Evolutionary conservation across 1,139 yeast genomes (phyloP).

Genomic region (Protomyces inouyei): DNA sequence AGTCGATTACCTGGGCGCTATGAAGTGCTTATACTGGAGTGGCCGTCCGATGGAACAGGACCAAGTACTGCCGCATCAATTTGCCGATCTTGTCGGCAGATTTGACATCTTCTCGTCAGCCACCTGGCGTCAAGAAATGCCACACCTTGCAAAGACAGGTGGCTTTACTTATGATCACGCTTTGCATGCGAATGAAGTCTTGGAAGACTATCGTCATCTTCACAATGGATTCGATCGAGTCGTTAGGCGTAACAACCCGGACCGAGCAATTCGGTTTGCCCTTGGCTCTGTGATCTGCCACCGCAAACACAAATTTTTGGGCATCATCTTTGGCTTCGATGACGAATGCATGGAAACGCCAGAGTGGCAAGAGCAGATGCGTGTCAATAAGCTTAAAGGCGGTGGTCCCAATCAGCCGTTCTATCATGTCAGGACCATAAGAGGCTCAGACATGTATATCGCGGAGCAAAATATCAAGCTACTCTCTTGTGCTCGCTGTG

Average conservation of each 20-base stretch:
- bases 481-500: neutral
- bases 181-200: too few relatives aligned
- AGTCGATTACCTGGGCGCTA: too few relatives aligned
- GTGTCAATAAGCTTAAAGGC: slow-evolving; percentile 1
- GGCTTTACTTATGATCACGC: too few relatives aligned
- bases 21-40: too few relatives aligned
- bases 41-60: too few relatives aligned
- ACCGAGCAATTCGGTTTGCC: neutral
- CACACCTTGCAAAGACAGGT: too few relatives aligned
- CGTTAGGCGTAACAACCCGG: neutral
- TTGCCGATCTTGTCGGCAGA: too few relatives aligned
- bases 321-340: slow-evolving; percentile 1
- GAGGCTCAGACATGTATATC: neutral
- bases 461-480: slow-evolving; percentile 12
- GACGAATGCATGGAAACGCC: slow-evolving; percentile 3
- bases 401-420: slow-evolving; percentile 7
- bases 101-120: too few relatives aligned
- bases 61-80: too few relatives aligned
- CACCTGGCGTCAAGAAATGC: too few relatives aligned
- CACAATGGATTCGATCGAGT: too few relatives aligned
- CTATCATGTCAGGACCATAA: slow-evolving; percentile 3
- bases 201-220: too few relatives aligned
- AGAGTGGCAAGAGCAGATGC: slow-evolving; percentile 11
- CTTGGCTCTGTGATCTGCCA: neutral
- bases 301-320: neutral